Evolutionary conservation across 176 grass and related monocot genomes (phyloP), one percentile per base, ranked within the genome.

Genomic region (Musa schizocarpa): DNA sequence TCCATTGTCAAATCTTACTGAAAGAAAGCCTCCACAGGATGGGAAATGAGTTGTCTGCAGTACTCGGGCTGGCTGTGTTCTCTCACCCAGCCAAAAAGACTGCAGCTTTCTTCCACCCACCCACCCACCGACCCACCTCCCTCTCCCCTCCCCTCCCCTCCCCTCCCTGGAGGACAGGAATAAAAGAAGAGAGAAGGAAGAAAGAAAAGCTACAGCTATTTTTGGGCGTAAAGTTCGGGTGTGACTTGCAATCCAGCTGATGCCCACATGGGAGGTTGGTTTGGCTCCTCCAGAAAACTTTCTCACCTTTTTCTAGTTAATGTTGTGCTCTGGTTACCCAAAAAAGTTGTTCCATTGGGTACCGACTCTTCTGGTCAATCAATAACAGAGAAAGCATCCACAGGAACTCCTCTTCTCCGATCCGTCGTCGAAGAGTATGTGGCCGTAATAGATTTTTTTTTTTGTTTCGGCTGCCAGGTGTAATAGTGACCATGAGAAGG

Each of bases 221-320:
- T 81, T 65, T 13, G 57, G 74, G 82, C 87, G 83, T 57, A 82
- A 90, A 79, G 76, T 76, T 80, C 79, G 85, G 83, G 16, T 50
- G 79, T 87, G 75, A 82, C 77, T 78, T 86, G 80, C 70, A 76
- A 72, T 81, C 85, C 82, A 86, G 76, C 77, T 71, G 81, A 66
- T 71, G 66, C 76, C 59, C 89, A 96, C 85, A 92, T 90, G 92
- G 85, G 84, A 64, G 78, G 11, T 21, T 69, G 69, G 49, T 8
- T 27, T 51, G 77, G 34, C 3, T 43, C 4, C 63, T 68, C 61
- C 75, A 77, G 23, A 43, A 66, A 17, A 25, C 50, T 22, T 69
- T 24, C 65, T 54, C 69, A 74, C 53, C 69, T 83, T 65, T 24
- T 75, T 80, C 79, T 83, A 58, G 61, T 77, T 57, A 9, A 53